Evolutionary conservation across 306 rosid species (phyloP).

Genomic region (Dalbergia cochinchinensis): DNA sequence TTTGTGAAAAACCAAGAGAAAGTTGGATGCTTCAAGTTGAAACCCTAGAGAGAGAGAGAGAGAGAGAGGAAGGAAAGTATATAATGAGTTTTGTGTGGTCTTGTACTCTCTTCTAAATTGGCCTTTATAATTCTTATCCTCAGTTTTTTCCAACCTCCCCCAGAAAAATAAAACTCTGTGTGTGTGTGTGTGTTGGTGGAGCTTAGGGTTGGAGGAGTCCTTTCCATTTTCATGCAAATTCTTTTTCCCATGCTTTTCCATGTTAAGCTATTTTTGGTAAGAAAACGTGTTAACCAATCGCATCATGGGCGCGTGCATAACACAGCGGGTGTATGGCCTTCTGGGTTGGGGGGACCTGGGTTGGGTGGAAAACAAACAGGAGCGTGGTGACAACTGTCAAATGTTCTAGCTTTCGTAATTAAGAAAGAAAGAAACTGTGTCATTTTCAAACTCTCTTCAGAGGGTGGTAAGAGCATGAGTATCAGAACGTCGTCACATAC

Average conservation of each 20-base stretch:
- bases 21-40: conserved; percentile 54
- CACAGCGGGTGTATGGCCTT: not conserved
- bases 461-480: conserved; percentile 32
- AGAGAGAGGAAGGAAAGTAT: conserved; percentile 38
- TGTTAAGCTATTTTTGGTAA: conserved; percentile 43
- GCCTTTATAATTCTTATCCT: conserved; percentile 49
- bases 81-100: conserved; percentile 37
- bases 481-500: conserved; percentile 64
- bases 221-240: conserved; percentile 65
- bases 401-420: conserved; percentile 1
- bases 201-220: conserved; percentile 60
- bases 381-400: conserved; percentile 58
- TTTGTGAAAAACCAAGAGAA: conserved; percentile 69
- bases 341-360: not conserved
- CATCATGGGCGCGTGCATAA: not conserved
- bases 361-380: not conserved
- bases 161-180: conserved; percentile 41
- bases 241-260: conserved; percentile 50
- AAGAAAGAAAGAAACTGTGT: conserved; percentile 30
- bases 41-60: conserved; percentile 66
- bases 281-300: not conserved
- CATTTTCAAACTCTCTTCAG: conserved; percentile 46
- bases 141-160: conserved; percentile 50
- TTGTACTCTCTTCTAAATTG: conserved; percentile 41
- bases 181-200: not conserved